These are phyloP conservation scores for Saitozyma sp. DNA, from an alignment of 768 basidiomycete genomes.

Conservation along the genomic window DNA sequence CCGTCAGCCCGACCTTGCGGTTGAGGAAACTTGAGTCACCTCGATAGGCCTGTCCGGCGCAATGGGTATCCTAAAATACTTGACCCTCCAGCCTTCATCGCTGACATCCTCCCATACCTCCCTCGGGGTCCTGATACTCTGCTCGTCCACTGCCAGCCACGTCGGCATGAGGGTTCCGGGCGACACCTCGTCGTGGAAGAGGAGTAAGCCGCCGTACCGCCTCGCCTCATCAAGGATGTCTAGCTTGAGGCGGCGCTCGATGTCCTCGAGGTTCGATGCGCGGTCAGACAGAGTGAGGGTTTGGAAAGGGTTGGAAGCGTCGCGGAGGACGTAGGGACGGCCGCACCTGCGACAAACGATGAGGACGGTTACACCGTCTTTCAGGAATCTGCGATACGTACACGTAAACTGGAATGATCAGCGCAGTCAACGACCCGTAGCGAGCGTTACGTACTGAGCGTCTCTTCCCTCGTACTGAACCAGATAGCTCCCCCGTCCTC, in stretches of 20 bases:
- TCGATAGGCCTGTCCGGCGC: constrained; percentile 89
- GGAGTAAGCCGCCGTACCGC: constrained; percentile 81
- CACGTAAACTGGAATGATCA: constrained; percentile 33
- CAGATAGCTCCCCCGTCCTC: constrained; percentile 59
- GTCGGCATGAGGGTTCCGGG: constrained; percentile 78
- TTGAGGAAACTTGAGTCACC: constrained; percentile 54
- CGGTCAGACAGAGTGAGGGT: constrained; percentile 81
- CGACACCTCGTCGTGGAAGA: constrained; percentile 91
- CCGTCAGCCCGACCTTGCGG: neutral
- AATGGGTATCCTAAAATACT: constrained; percentile 96
- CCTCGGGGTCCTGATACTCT: constrained; percentile 78
- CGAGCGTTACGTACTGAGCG: constrained; percentile 65
- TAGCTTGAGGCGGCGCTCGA: constrained; percentile 76
- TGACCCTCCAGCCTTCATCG: constrained; percentile 84
- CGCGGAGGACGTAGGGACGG: constrained; percentile 85
- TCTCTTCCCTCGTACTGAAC: constrained; percentile 97
- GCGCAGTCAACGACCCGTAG: neutral
- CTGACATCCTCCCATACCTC: constrained; percentile 83
- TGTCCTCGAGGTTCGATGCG: constrained; percentile 91
- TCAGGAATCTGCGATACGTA: constrained; percentile 56
- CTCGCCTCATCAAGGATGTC: constrained; percentile 85
- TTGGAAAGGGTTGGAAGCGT: constrained; percentile 76
- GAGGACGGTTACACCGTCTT: neutral
- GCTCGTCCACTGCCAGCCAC: constrained; percentile 85
- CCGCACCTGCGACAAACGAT: constrained; percentile 36